Base-by-base conservation (phyloP, 2,329 filamentous ascomycete species). In the Byssochlamys sp. region DNA sequence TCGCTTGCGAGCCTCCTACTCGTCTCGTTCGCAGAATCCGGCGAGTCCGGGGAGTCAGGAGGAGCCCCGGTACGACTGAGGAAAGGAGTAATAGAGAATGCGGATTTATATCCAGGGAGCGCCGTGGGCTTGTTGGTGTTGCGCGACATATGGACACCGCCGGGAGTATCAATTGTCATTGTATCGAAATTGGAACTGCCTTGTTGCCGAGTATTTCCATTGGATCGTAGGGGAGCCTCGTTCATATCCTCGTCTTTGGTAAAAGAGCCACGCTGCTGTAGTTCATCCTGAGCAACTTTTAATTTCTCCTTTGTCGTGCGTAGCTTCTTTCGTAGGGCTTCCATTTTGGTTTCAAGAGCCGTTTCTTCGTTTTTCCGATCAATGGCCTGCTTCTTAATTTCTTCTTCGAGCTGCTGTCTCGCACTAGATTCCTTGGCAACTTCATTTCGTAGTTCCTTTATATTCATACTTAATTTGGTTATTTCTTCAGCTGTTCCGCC, bases 81-180 rank as follows among this genome's bases (percentile, higher is more conserved):
- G 77, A 95, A 96, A 0, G 92, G 92, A 0, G 92, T 97, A 62
- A 96, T 90, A 3, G 91, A 96, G 72, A 97, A 96, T 2, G 82
- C 86, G 0, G 91, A 96, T 72, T 96, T 96, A 68, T 95, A 90
- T 29, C 89, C 90, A 4, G 88, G 77, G 57, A 84, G 75, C 1
- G 82, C 80, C 39, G 83, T 81, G 24, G 84, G 81, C 28, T 77
- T 71, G 53, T 77, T 80, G 57, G 79, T 77, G 69, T 84, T 86
- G 71, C 86, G 88, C 25, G 75, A 72, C 52, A 69, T 62, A 39
- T 70, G 66, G 51, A 75, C 68, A 52, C 77, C 76, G 49, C 79
- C 79, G 19, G 80, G 80, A 0, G 80, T 82, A 51, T 77, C 78
- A 62, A 82, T 79, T 9, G 72, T 75, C 53, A 77, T 69, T 45